Conservation (phyloP, 2,329 filamentous ascomycete species). For the Curvularia hawaiiensis region DNA sequence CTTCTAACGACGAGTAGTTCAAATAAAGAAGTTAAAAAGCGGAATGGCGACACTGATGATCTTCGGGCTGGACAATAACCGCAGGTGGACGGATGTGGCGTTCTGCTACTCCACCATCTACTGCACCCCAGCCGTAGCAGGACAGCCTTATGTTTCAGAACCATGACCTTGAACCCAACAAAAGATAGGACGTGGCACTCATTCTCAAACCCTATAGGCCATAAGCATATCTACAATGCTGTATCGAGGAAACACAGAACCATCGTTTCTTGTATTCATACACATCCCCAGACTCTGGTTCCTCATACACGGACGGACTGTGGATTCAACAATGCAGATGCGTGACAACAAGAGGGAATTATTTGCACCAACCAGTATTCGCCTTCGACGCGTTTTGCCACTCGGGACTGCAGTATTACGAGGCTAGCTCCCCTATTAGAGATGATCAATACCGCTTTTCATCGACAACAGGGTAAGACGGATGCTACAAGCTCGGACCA, state of each 20-base stretch:
- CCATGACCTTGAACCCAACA: constrained; percentile 10
- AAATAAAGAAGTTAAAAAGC: neutral
- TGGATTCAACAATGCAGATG: neutral
- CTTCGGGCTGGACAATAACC: neutral
- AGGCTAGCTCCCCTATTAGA: neutral
- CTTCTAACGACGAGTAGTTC: neutral
- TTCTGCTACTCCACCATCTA: constrained; percentile 14
- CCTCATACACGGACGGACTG: neutral
- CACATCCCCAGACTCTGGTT: neutral
- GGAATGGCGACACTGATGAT: neutral
- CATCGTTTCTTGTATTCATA: neutral
- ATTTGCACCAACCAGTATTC: neutral
- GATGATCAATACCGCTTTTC: neutral
- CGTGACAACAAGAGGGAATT: neutral
- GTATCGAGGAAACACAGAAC: neutral
- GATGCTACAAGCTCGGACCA: neutral
- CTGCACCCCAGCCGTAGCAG: constrained; percentile 3
- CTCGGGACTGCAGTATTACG: neutral
- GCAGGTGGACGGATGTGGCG: constrained; percentile 20
- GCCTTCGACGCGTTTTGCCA: neutral
- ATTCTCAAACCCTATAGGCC: neutral
- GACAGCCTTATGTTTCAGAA: constrained; percentile 19
- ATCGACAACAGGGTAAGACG: neutral
- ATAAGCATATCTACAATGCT: neutral
- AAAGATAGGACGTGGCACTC: neutral